phyloP scores from a whole-genome alignment of 2,329 filamentous ascomycete species.

The Amauroascus niger region DNA sequence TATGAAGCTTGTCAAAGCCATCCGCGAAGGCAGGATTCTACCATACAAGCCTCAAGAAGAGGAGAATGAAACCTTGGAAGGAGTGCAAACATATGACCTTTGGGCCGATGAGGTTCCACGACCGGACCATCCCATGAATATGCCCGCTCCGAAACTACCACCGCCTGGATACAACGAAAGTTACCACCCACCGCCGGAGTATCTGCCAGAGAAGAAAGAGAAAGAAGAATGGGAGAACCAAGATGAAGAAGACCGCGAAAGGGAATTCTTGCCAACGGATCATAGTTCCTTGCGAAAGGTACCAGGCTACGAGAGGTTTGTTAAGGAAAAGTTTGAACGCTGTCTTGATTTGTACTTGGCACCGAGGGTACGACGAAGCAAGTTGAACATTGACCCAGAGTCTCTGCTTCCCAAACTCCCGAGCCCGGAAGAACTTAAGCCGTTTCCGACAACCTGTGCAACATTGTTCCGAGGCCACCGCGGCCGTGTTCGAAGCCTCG shows the following conservation, averaged over 20 bases:
- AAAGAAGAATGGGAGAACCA: conserved; percentile 67
- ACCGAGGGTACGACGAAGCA: conserved; percentile 80
- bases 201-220: conserved; percentile 78
- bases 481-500: conserved; percentile 73
- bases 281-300: conserved; percentile 81
- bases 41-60: conserved; percentile 74
- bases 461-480: conserved; percentile 82
- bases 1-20: conserved; percentile 94
- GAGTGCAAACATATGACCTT: conserved; percentile 70
- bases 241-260: conserved; percentile 84
- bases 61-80: conserved; percentile 61
- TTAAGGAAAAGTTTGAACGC: conserved; percentile 93
- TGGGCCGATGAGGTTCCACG: conserved; percentile 87
- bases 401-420: conserved; percentile 88
- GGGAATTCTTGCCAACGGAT: conserved; percentile 73
- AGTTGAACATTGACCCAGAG: conserved; percentile 91
- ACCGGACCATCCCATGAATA: conserved; percentile 82
- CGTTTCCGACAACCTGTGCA: conserved; percentile 84
- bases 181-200: conserved; percentile 92
- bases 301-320: conserved; percentile 77
- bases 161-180: conserved; percentile 92
- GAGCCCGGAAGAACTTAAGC: conserved; percentile 82
- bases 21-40: conserved; percentile 84
- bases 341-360: conserved; percentile 93
- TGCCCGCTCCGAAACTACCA: conserved; percentile 84